phyloP scores from a whole-genome alignment of 768 basidiomycete genomes.

The Multifurca ochricompacta region DNA sequence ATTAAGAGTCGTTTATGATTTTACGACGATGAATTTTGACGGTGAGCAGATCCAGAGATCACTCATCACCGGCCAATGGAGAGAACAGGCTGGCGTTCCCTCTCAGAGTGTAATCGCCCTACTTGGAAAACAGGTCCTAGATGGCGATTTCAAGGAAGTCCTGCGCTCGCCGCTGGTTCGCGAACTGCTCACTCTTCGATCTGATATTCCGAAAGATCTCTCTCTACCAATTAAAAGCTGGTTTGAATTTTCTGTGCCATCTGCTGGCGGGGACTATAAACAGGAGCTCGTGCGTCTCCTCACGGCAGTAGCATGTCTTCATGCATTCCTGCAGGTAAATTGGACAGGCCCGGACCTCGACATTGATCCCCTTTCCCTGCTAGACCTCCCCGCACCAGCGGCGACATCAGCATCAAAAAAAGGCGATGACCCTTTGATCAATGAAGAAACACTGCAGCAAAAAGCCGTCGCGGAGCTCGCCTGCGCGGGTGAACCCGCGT shows the following conservation, averaged over 20 bases:
- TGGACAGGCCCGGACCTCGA: constrained; percentile 92
- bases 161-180: constrained; percentile 33
- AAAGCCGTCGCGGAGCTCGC: constrained; percentile 72
- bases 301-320: constrained; percentile 71
- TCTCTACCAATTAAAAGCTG: constrained; percentile 32
- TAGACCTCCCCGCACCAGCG: constrained; percentile 31
- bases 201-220: constrained; percentile 26
- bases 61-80: constrained; percentile 46
- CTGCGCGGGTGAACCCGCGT: constrained; percentile 87
- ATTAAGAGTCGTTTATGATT: neutral
- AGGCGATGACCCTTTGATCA: constrained; percentile 15
- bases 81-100: constrained; percentile 20
- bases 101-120: constrained; percentile 31
- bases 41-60: constrained; percentile 40
- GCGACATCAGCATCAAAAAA: constrained; percentile 23
- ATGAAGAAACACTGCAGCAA: constrained; percentile 47
- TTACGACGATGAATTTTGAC: constrained; percentile 16
- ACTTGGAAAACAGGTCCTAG: constrained; percentile 48
- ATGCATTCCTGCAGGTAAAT: constrained; percentile 87
- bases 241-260: constrained; percentile 27
- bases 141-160: constrained; percentile 50
- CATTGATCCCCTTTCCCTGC: constrained; percentile 37
- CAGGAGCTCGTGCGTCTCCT: constrained; percentile 52
- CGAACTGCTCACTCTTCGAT: constrained; percentile 29
- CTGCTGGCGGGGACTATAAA: constrained; percentile 31